These are phyloP conservation scores for Diplodia sapinea DNA, from an alignment of 2,329 filamentous ascomycete genomes.

Conservation along the genomic window DNA sequence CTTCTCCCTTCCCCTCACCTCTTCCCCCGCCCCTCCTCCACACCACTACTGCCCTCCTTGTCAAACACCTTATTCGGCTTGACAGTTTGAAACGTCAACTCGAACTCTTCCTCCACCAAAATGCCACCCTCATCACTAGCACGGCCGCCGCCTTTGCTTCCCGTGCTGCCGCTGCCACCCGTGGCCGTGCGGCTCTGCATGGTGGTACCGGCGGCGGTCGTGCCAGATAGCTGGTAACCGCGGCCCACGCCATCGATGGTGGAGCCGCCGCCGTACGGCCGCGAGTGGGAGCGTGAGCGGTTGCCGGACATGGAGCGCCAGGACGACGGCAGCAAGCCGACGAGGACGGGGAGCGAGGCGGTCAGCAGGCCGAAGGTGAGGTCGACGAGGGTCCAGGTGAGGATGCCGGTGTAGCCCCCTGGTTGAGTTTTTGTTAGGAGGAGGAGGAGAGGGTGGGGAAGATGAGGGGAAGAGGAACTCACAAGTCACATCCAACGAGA, in stretches of 20 bases:
- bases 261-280: neutral
- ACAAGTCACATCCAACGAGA: slow-evolving; percentile 18
- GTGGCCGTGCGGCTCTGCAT: neutral
- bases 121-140: neutral
- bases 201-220: neutral
- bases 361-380: slow-evolving; percentile 23
- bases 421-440: neutral
- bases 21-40: neutral
- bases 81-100: slow-evolving; percentile 15
- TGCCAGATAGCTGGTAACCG: neutral
- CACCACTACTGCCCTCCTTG: neutral
- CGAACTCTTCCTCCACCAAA: slow-evolving; percentile 15
- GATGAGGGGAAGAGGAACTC: neutral
- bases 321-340: slow-evolving; percentile 12
- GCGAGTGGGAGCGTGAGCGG: neutral
- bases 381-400: slow-evolving; percentile 29
- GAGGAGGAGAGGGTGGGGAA: neutral
- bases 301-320: slow-evolving; percentile 16
- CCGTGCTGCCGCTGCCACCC: too few species aligned
- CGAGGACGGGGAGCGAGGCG: slow-evolving; percentile 23
- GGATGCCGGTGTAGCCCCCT: slow-evolving; percentile 25
- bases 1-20: neutral
- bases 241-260: neutral
- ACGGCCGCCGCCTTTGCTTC: neutral
- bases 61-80: neutral